Evolutionary conservation across 2,329 filamentous ascomycete species (phyloP).

Genomic region (Fusarium sp.): DNA sequence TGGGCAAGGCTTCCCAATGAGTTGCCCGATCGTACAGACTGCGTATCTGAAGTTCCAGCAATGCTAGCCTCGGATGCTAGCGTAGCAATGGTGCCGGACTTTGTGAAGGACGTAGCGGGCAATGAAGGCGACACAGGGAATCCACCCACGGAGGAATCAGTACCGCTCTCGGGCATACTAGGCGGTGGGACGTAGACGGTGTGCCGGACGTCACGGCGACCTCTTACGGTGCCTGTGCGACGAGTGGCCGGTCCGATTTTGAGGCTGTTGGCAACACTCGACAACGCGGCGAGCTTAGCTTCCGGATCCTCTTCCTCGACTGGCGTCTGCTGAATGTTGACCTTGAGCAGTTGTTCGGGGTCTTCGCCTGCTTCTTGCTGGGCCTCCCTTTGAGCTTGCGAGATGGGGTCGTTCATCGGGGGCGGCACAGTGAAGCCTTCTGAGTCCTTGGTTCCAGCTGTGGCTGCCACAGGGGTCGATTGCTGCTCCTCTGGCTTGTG

Average conservation of each 20-base stretch:
- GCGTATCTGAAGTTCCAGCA: conserved; percentile 79
- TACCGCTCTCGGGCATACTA: conserved; percentile 50
- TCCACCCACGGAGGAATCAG: conserved; percentile 35
- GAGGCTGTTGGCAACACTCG: conserved; percentile 80
- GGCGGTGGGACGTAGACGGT: conserved; percentile 81
- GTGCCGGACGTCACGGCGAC: conserved; percentile 90
- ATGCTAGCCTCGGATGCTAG: conserved; percentile 73
- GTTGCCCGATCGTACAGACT: conserved; percentile 89
- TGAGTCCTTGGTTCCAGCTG: conserved; percentile 67
- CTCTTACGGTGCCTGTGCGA: conserved; percentile 81
- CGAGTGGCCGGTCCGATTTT: conserved; percentile 74
- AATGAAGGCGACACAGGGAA: conserved; percentile 38
- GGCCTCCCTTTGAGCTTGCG: conserved; percentile 76
- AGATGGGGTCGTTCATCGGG: conserved; percentile 72
- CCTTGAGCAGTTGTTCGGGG: conserved; percentile 77
- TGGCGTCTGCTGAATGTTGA: conserved; percentile 83
- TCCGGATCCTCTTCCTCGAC: conserved; percentile 83
- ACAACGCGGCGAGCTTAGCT: conserved; percentile 78
- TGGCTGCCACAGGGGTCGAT: conserved; percentile 41
- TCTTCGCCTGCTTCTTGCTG: conserved; percentile 63
- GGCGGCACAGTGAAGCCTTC: conserved; percentile 83
- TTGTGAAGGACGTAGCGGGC: conserved; percentile 37
- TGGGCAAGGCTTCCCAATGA: conserved; percentile 78
- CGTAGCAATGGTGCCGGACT: conserved; percentile 60
- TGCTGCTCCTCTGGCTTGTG: conserved; percentile 53